phyloP scores from a whole-genome alignment of 306 rosid genomes.

The Ziziphus jujuba region DNA sequence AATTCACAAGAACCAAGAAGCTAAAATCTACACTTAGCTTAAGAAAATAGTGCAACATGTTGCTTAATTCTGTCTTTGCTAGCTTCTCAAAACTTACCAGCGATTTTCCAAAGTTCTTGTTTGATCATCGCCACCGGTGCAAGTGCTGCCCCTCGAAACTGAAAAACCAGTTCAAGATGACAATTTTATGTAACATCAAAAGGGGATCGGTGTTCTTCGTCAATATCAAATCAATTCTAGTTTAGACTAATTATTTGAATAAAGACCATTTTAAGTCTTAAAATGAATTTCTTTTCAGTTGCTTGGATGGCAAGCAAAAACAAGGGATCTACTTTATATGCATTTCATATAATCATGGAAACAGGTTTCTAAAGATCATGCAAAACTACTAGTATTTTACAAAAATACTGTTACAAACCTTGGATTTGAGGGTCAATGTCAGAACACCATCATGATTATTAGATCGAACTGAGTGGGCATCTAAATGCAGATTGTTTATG shows the following conservation, averaged over 20 bases:
- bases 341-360: too few relatives aligned
- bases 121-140: constrained; percentile 67
- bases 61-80: neutral
- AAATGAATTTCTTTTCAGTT: neutral
- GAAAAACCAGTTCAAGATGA: constrained; percentile 30
- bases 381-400: neutral
- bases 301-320: neutral
- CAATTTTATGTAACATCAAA: constrained; percentile 15
- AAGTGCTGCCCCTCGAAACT: constrained; percentile 71
- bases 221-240: too few relatives aligned
- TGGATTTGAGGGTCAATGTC: constrained; percentile 62
- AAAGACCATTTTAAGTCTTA: too few relatives aligned
- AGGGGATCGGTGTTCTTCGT: too few relatives aligned
- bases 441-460: constrained; percentile 64
- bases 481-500: constrained; percentile 59
- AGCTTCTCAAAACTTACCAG: constrained; percentile 39
- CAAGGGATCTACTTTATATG: neutral
- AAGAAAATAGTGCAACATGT: too few relatives aligned
- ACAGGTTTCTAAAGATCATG: neutral
- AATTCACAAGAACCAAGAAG: neutral
- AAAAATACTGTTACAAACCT: constrained; percentile 46
- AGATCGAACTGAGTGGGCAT: constrained; percentile 70
- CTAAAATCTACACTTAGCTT: neutral
- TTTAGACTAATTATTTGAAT: too few relatives aligned
- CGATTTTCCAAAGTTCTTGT: constrained; percentile 62